Evolutionary conservation across 805 yeast genomes (phyloP).

Genomic region (Alloascoidea africana): DNA sequence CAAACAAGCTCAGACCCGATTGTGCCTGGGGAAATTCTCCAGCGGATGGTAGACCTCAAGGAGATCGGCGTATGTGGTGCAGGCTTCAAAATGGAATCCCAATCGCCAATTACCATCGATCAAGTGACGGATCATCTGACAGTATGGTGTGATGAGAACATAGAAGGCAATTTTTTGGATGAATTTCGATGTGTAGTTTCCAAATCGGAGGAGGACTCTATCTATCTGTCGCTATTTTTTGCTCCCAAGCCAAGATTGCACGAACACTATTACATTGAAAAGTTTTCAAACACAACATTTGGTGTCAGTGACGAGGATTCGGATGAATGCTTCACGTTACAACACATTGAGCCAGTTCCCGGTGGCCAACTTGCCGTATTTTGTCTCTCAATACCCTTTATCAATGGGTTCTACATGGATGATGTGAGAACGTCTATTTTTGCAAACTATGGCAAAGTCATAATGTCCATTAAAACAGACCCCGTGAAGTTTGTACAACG

Average conservation of each 20-base stretch:
- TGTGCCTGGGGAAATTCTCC: constrained; percentile 1
- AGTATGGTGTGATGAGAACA: neutral
- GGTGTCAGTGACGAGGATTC: neutral
- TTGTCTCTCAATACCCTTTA: neutral
- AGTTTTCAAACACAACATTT: constrained; percentile 14
- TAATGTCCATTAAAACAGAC: neutral
- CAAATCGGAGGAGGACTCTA: neutral
- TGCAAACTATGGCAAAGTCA: neutral
- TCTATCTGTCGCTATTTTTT: neutral
- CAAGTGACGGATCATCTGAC: neutral
- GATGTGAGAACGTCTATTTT: neutral
- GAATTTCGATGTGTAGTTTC: constrained; percentile 1
- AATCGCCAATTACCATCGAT: neutral
- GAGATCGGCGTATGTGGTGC: constrained; percentile 1
- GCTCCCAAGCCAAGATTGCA: neutral
- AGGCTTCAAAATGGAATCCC: neutral
- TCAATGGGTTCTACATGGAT: constrained; percentile 1
- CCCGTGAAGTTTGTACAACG: neutral
- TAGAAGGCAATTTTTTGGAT: constrained; percentile 1
- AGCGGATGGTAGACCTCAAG: constrained; percentile 1
- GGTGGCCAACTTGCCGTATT: constrained; percentile 1
- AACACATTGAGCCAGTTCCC: constrained; percentile 1
- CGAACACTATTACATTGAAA: neutral
- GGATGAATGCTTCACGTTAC: neutral
- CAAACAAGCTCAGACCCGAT: too few species aligned